A percentile compares a stretch with the other conserved stretches of the same genome.
These are phyloP conservation scores for Yamadazyma paraphyllophila DNA, from an alignment of 805 yeast genomes.

Conservation along the genomic window DNA sequence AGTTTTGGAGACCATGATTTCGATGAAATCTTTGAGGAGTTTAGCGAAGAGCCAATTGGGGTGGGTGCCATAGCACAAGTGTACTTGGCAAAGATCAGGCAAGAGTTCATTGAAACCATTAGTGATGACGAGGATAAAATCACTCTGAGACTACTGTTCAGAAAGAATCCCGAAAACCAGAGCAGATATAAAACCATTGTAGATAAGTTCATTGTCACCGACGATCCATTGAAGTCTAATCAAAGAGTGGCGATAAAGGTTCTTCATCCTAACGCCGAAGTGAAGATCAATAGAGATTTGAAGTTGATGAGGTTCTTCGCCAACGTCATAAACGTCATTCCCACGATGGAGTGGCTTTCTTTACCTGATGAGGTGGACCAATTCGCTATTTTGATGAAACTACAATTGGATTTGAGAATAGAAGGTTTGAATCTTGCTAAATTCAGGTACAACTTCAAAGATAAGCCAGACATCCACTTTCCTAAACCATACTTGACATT, in stretches of 20 bases:
- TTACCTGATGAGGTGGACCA: constrained; percentile 92
- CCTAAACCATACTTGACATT: constrained; percentile 71
- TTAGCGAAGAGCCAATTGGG: constrained; percentile 75
- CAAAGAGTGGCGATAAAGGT: constrained; percentile 86
- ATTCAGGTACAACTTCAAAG: constrained; percentile 67
- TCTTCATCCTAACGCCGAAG: constrained; percentile 81
- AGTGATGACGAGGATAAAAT: constrained; percentile 25
- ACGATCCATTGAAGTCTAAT: constrained; percentile 37
- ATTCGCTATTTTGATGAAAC: constrained; percentile 78
- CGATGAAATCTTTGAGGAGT: constrained; percentile 78
- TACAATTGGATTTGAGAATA: constrained; percentile 85
- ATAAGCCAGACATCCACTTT: constrained; percentile 62
- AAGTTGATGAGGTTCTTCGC: constrained; percentile 85
- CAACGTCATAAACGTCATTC: constrained; percentile 60
- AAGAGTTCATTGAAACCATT: constrained; percentile 39
- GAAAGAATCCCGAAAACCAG: constrained; percentile 13
- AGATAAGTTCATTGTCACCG: constrained; percentile 35
- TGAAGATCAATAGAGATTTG: constrained; percentile 74
- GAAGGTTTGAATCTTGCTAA: constrained; percentile 78
- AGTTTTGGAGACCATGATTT: constrained; percentile 55
- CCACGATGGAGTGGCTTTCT: constrained; percentile 97
- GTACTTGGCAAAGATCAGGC: constrained; percentile 65
- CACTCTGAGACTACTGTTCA: constrained; percentile 14
- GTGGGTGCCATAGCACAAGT: constrained; percentile 99
- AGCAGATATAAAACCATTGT: constrained; percentile 19